Base-by-base conservation (phyloP, 129 eudicot species). In the Escallonia herrerae region DNA sequence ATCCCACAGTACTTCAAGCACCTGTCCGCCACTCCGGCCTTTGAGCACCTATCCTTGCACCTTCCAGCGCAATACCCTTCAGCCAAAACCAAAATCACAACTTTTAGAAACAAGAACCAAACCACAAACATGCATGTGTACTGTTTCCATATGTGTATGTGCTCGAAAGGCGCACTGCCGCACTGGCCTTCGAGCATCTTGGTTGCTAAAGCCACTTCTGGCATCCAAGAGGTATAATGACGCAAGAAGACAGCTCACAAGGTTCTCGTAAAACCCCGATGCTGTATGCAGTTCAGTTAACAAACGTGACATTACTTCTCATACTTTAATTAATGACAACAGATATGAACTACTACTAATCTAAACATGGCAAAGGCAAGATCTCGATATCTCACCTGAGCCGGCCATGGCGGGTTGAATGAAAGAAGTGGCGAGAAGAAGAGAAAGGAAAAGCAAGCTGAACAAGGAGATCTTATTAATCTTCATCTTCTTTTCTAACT, bases 1-100 rank as follows among this genome's bases (percentile, higher is more conserved):
- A 86, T 73, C 60, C 73, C 74, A 5, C 97, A 90, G 73, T 81
- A 90, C 67, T 79, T 90, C 76, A 83, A 43, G 82, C 97, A 90
- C 70, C 84, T 75, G 65, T 81, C 95, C 51, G 62, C 57, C 46
- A 71, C 80, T 5, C 84, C 77, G 40, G 91, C 79, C 66, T 68
- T 80, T 5, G 78, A 75, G 70, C 97, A 90, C 80, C 95, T 72
- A 10, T 54, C 72, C 53, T 64, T 60, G 68, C 97, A 90, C 73
- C 63, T 90, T 22, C 10, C 7, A 46, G 46, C 56, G 43, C 97
- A 86, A 70, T 15, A 65, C 68, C 54, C 95, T 86, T 72, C 59
- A 71, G 58, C 39, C 42, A 5, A 11, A 33, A 12, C 44, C 3
- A 2, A 14, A 60, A 9, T 40, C n/a, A 49, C 14, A 40, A 40